Conservation (phyloP, 2,329 filamentous ascomycete genomes). For the Dissoconium aciculare region DNA sequence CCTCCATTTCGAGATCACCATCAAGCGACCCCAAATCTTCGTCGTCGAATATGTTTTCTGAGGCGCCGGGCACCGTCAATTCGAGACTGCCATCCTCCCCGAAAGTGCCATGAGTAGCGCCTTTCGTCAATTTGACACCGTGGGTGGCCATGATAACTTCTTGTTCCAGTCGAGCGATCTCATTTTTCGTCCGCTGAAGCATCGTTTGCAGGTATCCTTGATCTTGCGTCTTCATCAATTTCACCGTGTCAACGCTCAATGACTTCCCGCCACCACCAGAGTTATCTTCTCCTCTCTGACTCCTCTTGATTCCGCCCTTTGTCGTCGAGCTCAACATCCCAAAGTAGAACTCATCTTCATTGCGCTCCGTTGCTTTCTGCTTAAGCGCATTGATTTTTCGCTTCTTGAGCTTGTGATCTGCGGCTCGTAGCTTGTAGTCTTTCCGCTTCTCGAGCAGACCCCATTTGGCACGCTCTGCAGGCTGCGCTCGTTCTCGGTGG, state of each 20-base stretch:
- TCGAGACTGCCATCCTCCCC: constrained; percentile 25
- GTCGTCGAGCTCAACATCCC: constrained; percentile 44
- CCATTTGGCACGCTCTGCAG: constrained; percentile 66
- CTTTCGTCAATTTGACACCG: constrained; percentile 25
- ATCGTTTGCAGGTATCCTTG: constrained; percentile 45
- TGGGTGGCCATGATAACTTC: constrained; percentile 21
- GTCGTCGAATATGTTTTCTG: constrained; percentile 7
- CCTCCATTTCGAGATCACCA: constrained; percentile 12
- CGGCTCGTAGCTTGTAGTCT: constrained; percentile 51
- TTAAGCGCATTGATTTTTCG: constrained; percentile 43
- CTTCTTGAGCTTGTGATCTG: constrained; percentile 49
- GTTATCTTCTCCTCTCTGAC: constrained; percentile 31
- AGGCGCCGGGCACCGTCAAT: constrained; percentile 3
- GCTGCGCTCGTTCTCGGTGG: constrained; percentile 81
- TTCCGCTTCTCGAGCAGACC: constrained; percentile 95
- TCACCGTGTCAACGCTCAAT: constrained; percentile 43
- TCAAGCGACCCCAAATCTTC: constrained; percentile 14
- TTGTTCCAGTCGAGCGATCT: constrained; percentile 36
- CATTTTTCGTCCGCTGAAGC: constrained; percentile 39
- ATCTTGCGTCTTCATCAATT: constrained; percentile 52
- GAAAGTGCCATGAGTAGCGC: constrained; percentile 18
- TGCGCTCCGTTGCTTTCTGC: constrained; percentile 45
- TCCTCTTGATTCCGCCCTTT: constrained; percentile 32
- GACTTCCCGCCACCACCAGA: constrained; percentile 20
- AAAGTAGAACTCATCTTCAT: constrained; percentile 53